A percentile compares a stretch with the other conserved stretches of the same genome.
Conservation (phyloP, 257 asterid species). For the Solanum paucissectum region DNA sequence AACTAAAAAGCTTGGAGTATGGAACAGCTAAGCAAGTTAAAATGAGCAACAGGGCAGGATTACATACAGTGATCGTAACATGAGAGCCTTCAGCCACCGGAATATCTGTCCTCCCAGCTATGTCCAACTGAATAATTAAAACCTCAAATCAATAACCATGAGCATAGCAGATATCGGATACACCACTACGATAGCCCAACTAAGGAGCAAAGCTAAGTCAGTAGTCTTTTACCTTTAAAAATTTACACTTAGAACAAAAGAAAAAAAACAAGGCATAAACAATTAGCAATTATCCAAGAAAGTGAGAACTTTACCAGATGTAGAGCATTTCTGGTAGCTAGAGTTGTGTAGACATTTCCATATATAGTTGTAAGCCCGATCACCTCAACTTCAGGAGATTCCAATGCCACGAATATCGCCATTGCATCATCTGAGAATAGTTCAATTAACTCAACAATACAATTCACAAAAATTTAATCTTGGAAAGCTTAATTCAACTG, state of each 20-base stretch:
- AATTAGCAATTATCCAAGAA: neutral
- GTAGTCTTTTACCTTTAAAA: neutral
- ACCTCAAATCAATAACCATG: neutral
- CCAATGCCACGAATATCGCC: constrained; percentile 92
- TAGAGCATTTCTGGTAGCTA: constrained; percentile 93
- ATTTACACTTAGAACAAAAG: neutral
- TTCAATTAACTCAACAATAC: neutral
- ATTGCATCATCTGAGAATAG: constrained; percentile 79
- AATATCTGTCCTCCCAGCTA: constrained; percentile 85
- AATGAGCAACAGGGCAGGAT: neutral
- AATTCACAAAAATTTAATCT: neutral
- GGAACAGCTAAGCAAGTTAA: neutral
- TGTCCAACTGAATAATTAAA: constrained; percentile 55
- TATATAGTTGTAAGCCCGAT: constrained; percentile 88
- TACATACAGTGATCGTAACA: constrained; percentile 78
- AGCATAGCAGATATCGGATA: neutral
- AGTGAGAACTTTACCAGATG: constrained; percentile 49
- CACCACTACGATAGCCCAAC: neutral
- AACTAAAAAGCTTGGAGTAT: neutral
- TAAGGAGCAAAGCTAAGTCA: neutral
- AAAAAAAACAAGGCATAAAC: neutral
- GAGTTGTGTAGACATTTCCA: constrained; percentile 92
- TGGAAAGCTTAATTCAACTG: neutral
- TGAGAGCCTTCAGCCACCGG: constrained; percentile 99
- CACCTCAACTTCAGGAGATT: constrained; percentile 92